Base-by-base conservation (phyloP, 305 asterid species). In the Striga hermonthica region DNA sequence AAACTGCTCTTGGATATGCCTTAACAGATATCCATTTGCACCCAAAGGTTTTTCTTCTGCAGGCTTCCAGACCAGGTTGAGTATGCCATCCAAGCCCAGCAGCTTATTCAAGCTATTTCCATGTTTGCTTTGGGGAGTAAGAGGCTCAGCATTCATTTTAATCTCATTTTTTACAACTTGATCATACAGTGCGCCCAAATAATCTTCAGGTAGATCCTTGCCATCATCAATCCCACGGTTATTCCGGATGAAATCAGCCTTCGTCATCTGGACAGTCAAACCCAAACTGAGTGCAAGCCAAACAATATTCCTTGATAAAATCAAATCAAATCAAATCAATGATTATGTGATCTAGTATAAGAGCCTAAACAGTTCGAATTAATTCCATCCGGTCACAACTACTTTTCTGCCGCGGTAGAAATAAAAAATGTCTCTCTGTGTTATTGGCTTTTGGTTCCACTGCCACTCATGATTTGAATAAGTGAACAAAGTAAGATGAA, bases 211-310 rank as follows among this genome's bases (percentile, higher is more conserved):
- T 66, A 94, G 82, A 75, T 94, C 99, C 85, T 94, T 90, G 57
- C 99, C 97, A 62, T 82, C 95, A 68, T 94, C 91, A 12, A 94
- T 94, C 62, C 99, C 99, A 50, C 99, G 95, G 76, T 94, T 94
- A 82, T 94, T 94, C 79, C 97, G 88, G 76, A 94, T 82, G 80
- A 94, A 94, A 81, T 91, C 99, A 78, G 90, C 91, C 84, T 90
- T 90, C 62, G 87, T 77, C 99, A 94, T 94, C 99, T 94, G 68
- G 65, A 77, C 15, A 68, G 65, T 65, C 73, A 80, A 81, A 81
- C 63, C 71, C 75, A 79, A 74, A 62, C 63, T 49, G 74, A 77
- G 53, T 22, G 68, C 49, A 57, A 70, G 78, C 75, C 79, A 76
- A 67, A 77, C 66, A 60, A 55, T 40, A 68, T 43, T 56, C 35